Percentiles rank a stretch among this genome's conserved stretches.
phyloP scores from a whole-genome alignment of 805 yeast species.

The Sungouiozyma intestinalis region DNA sequence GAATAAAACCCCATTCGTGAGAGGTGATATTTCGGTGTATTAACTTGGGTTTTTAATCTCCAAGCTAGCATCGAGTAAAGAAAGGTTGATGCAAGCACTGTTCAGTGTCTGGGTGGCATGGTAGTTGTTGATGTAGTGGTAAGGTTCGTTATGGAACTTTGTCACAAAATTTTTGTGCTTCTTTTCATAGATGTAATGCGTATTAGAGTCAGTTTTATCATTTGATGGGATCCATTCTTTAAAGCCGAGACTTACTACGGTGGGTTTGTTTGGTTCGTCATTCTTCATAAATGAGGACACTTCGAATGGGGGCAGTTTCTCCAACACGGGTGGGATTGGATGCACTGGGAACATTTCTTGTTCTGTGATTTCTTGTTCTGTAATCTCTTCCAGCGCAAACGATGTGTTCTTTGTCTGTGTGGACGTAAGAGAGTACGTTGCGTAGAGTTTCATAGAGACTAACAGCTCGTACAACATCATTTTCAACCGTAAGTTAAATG shows the following conservation, averaged over 20 bases:
- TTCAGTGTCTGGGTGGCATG: constrained; percentile 20
- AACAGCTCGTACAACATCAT: constrained; percentile 24
- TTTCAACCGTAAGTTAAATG: constrained; percentile 21
- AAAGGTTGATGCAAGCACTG: constrained; percentile 22
- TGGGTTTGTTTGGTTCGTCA: not conserved
- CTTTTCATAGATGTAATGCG: constrained; percentile 20
- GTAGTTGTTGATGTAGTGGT: constrained; percentile 18
- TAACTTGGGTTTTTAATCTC: constrained; percentile 24
- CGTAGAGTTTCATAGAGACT: constrained; percentile 22
- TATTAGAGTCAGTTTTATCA: constrained; percentile 1
- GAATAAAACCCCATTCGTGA: not conserved
- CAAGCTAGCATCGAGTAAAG: constrained; percentile 22
- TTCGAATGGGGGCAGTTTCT: constrained; percentile 24
- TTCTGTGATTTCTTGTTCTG: not conserved
- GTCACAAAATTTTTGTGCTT: constrained; percentile 9
- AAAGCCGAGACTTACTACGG: not conserved
- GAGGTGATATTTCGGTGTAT: not conserved
- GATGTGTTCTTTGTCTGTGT: constrained; percentile 2
- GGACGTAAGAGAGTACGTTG: constrained; percentile 12
- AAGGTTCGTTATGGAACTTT: constrained; percentile 18
- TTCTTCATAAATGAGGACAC: constrained; percentile 23
- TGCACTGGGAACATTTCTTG: not conserved
- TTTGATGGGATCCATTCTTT: not conserved
- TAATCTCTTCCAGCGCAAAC: not conserved
- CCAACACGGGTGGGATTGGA: constrained; percentile 14